These are phyloP conservation scores for Venturia aucupariae DNA, from an alignment of 2,329 filamentous ascomycete species.

Conservation along the genomic window DNA sequence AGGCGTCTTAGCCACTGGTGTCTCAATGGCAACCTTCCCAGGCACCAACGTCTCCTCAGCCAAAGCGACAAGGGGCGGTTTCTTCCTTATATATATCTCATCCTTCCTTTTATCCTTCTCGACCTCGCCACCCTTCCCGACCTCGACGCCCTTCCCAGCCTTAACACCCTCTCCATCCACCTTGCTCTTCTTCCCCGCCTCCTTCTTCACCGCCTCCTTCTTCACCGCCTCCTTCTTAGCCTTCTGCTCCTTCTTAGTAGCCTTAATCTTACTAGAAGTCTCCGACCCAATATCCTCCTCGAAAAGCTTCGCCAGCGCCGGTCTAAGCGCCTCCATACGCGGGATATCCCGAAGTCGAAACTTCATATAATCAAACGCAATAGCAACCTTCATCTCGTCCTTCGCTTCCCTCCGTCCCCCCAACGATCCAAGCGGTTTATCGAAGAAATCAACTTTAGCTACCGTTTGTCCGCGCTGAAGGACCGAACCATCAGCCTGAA, in stretches of 20 bases:
- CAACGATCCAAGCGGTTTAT: neutral
- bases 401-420: neutral
- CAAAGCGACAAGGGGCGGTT: neutral
- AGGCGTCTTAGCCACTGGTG: neutral
- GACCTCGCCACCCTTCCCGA: too few relatives aligned
- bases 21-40: neutral
- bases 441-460: neutral
- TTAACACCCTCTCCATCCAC: too few relatives aligned
- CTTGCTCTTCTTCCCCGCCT: slow-evolving; percentile 16
- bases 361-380: slow-evolving; percentile 73
- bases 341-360: slow-evolving; percentile 62
- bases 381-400: slow-evolving; percentile 36
- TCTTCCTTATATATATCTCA: too few relatives aligned
- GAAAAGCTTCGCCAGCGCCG: slow-evolving; percentile 50
- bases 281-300: slow-evolving; percentile 26
- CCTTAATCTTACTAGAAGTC: slow-evolving; percentile 15
- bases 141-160: too few relatives aligned
- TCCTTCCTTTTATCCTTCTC: too few relatives aligned
- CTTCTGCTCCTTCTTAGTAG: slow-evolving; percentile 17
- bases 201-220: slow-evolving; percentile 7
- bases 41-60: slow-evolving; percentile 19
- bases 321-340: slow-evolving; percentile 53
- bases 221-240: slow-evolving; percentile 15
- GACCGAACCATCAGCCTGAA: too few relatives aligned
- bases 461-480: too few relatives aligned